Evolutionary conservation across 306 rosid species (phyloP).

Genomic region (Albizia julibrissin): DNA sequence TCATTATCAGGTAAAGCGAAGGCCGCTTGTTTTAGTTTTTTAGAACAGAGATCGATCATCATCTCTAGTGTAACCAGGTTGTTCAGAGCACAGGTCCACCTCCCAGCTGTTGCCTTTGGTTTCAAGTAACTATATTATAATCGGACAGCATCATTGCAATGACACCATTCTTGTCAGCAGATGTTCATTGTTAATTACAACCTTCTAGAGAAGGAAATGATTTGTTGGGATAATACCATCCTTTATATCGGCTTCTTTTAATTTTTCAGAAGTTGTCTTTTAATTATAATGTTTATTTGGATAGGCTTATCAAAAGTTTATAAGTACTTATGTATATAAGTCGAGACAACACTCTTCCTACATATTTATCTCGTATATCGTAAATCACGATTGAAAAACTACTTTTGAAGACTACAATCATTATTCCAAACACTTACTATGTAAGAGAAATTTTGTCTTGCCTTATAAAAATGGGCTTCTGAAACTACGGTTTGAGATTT

Average conservation of each 20-base stretch:
- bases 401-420: too few relatives aligned
- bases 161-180: not conserved
- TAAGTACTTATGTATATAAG: too few relatives aligned
- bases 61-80: not conserved
- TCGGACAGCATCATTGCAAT: not conserved
- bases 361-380: too few relatives aligned
- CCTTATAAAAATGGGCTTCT: accelerated
- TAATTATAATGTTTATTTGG: too few relatives aligned
- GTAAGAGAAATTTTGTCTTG: accelerated
- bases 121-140: not conserved
- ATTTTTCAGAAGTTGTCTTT: too few relatives aligned
- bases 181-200: not conserved
- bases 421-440: too few relatives aligned
- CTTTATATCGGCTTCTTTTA: too few relatives aligned
- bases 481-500: too few relatives aligned
- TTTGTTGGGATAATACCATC: not conserved
- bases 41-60: not conserved
- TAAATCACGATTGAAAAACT: too few relatives aligned
- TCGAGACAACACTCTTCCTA: too few relatives aligned
- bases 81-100: not conserved
- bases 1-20: not conserved
- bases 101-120: not conserved
- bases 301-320: too few relatives aligned
- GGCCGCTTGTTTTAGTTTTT: not conserved
- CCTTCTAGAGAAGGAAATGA: not conserved